Evolutionary conservation across 2,329 filamentous ascomycete species (phyloP), one percentile per base, ranked within the genome.

Genomic region (Trichoderma sp.): DNA sequence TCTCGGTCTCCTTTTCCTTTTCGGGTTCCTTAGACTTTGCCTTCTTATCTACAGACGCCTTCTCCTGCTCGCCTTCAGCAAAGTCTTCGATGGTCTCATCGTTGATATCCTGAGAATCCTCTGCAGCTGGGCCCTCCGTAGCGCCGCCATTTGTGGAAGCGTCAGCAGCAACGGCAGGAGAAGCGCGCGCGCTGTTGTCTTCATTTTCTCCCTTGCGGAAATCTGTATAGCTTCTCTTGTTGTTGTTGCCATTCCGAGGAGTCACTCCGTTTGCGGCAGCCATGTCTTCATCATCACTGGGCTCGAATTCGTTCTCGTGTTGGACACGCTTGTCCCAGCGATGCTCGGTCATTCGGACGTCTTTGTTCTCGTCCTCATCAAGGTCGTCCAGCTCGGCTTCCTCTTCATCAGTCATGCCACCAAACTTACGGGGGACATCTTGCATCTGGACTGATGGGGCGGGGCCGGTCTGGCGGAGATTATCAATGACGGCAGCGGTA

Each of bases 371-470:
- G 78, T 98, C 95, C 71, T 95, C 94, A 77, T 98, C 95, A 1
- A 94, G 82, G 77, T 93, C 91, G 76, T 93, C 90, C 7, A 92
- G 83, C 78, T 91, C 90, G 12, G 89, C 91, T 63, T 93, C 91
- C 78, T 93, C 91, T 76, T 93, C 91, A 68, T 93, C 91, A 0
- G 91, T 89, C 85, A 91, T 90, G 35, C 90, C 89, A 38, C 87
- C 89, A 41, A 93, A 85, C 72, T 90, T 89, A 21, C 91, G 88
- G 4, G 91, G 91, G 6, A 92, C 88, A 78, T 97, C 93, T 77
- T 94, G 93, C 91, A 98, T 93, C 84, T 98, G 95, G 24, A 98
- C 95, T 24, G 95, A 98, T 1, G 97, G 97, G 0, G 93, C 94
- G 41, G 94, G 93, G 59, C 94, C 91, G 33, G 98, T 93, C 83